These are phyloP conservation scores for Neoarthrinium moseri DNA, from an alignment of 2,329 filamentous ascomycete species.

Conservation along the genomic window DNA sequence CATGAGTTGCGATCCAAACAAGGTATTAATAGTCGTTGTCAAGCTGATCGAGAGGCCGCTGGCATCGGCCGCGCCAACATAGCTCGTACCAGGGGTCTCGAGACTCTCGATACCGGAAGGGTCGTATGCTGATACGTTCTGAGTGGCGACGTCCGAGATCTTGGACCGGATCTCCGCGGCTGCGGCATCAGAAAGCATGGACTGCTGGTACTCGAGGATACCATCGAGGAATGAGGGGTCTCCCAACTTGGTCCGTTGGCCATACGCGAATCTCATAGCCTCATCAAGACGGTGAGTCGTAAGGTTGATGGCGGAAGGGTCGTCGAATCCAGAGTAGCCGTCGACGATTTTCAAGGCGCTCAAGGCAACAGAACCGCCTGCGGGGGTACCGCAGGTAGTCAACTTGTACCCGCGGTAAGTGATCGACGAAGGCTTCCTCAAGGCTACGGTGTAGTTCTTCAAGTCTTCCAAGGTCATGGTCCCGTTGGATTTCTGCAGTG, in stretches of 20 bases:
- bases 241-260: conserved; percentile 67
- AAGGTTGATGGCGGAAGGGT: conserved; percentile 50
- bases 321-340: conserved; percentile 66
- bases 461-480: conserved; percentile 84
- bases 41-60: conserved; percentile 72
- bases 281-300: conserved; percentile 81
- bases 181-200: conserved; percentile 60
- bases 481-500: conserved; percentile 62
- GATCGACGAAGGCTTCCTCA: conserved; percentile 60
- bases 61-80: conserved; percentile 66
- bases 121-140: conserved; percentile 41
- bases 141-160: conserved; percentile 39
- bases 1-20: conserved; percentile 74
- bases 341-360: conserved; percentile 73
- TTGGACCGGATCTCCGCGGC: conserved; percentile 52
- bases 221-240: conserved; percentile 69
- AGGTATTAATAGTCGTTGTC: conserved; percentile 78
- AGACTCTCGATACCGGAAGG: conserved; percentile 44
- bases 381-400: conserved; percentile 66
- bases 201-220: conserved; percentile 60
- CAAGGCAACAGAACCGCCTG: conserved; percentile 70
- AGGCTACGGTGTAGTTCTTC: conserved; percentile 66
- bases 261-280: conserved; percentile 80
- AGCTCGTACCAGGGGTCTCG: conserved; percentile 66
- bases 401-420: conserved; percentile 71